Conservation (phyloP, 257 asterid species). For the Nicotiana undulata region DNA sequence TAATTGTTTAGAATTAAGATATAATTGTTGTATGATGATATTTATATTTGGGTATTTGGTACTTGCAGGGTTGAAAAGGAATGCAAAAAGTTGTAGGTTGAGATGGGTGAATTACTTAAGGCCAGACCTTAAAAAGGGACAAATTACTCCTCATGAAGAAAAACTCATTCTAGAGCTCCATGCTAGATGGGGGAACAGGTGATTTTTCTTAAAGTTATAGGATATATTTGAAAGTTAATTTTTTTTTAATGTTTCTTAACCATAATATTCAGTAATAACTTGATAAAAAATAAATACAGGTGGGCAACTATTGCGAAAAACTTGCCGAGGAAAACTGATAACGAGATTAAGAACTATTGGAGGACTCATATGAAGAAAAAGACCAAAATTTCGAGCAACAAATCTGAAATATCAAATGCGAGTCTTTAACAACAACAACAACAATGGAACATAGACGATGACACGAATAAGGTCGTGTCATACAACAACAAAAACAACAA, state of each 20-base stretch:
- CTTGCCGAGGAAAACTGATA: conserved; percentile 51
- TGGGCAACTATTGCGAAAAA: conserved; percentile 54
- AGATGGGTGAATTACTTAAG: conserved; percentile 60
- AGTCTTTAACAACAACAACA: neutral
- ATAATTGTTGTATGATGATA: neutral
- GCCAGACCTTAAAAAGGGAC: conserved; percentile 50
- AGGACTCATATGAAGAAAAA: conserved; percentile 44
- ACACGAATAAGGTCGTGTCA: neutral
- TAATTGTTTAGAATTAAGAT: neutral
- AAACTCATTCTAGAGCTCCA: conserved; percentile 47
- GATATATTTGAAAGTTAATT: neutral
- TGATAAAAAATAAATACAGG: neutral
- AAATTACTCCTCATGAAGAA: conserved; percentile 41
- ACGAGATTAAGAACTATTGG: conserved; percentile 55
- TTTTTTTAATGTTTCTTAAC: neutral
- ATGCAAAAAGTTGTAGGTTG: conserved; percentile 50
- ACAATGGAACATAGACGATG: neutral
- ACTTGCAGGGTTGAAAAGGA: conserved; percentile 38
- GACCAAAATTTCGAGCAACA: neutral
- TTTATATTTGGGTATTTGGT: too few relatives aligned
- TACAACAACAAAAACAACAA: too few relatives aligned
- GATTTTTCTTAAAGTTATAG: neutral
- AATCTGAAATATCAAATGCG: neutral
- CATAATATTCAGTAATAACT: too few relatives aligned
- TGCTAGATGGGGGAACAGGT: conserved; percentile 57